Evolutionary conservation across 2,329 filamentous ascomycete genomes (phyloP), one percentile per base, ranked within the genome.

Genomic region (Scedosporium apiospermum): DNA sequence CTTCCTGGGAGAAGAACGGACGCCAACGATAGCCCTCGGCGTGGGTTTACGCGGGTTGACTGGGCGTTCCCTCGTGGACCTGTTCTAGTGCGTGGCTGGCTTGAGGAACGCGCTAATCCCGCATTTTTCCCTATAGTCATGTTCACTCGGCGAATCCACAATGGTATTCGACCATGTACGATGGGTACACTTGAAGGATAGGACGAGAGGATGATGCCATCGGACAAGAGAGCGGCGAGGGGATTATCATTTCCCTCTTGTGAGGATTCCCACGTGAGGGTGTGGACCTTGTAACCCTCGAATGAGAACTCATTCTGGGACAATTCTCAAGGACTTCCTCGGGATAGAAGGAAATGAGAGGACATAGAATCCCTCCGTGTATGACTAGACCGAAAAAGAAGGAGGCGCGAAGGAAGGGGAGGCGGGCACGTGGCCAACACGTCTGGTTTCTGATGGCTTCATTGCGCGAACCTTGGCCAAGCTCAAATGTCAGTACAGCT

Each of bases 71-170:
- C 4, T 34, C 27, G 55, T n/a, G 55, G 55, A 23, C 10, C 55
- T 38, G 16, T 23, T 10, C 14, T 57, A n/a, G 55, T 10, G 16
- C 41, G 27, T 58, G 51, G 55, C 55, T 58, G 27, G 34, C 27
- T 41, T 34, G 55, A 26, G 16, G 26, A 58, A 16, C 55, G 55
- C 55, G 55, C 55, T 58, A 58, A 58, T 58, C 55, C 55, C 55
- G 55, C 55, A 58, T 27, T 58, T 41, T 58, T 18, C 6, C 23
- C 6, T 55, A 12, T 16, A 26, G 51, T 23, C 5, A 27, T 16
- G 51, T 30, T 14, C 10, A 12, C 34, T 14, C 10, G 34, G 51
- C 18, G 21, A 23, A 55, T 55, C 23, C 51, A 55, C 51, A 14
- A 23, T 23, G 51, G 51, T 55, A 55, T 23, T 23, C 7, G 51